A percentile compares a stretch with the other conserved stretches of the same genome.
Conservation (phyloP, 768 basidiomycete genomes). For the Nevesoporus exiguus region DNA sequence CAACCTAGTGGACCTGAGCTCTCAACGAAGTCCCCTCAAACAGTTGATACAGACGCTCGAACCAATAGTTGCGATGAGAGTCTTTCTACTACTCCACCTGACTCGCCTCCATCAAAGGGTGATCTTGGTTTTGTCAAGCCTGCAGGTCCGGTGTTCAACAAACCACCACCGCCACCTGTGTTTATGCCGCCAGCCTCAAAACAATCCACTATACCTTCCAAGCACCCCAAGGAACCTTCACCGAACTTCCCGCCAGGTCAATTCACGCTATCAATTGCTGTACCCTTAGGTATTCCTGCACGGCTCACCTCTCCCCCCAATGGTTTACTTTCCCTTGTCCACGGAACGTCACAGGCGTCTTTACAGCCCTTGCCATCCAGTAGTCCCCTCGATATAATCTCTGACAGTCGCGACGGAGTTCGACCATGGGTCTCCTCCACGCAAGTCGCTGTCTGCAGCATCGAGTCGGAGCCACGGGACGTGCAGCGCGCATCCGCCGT, state of each 20-base stretch:
- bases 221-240: slow-evolving; percentile 29
- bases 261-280: slow-evolving; percentile 43
- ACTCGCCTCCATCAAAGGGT: slow-evolving; percentile 45
- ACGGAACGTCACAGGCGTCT: slow-evolving; percentile 35
- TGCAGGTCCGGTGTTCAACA: slow-evolving; percentile 57
- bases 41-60: slow-evolving; percentile 5
- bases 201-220: slow-evolving; percentile 6
- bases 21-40: slow-evolving; percentile 18
- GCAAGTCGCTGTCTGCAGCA: slow-evolving; percentile 56
- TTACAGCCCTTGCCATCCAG: slow-evolving; percentile 56
- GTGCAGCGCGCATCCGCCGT: background rate
- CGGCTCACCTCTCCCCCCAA: slow-evolving; percentile 29
- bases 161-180: slow-evolving; percentile 35
- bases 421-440: slow-evolving; percentile 56
- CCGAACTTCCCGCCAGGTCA: slow-evolving; percentile 36
- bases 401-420: slow-evolving; percentile 43
- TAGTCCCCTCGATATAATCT: slow-evolving; percentile 46
- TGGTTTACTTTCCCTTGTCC: slow-evolving; percentile 18
- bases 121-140: slow-evolving; percentile 31
- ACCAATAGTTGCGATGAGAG: slow-evolving; percentile 31
- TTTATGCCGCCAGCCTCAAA: slow-evolving; percentile 26
- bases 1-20: slow-evolving; percentile 9
- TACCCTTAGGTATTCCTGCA: slow-evolving; percentile 44
- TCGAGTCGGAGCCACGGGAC: slow-evolving; percentile 35
- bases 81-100: slow-evolving; percentile 53